Base-by-base conservation (phyloP, 1,284 basidiomycete species). In the Cryptococcus sp. region DNA sequence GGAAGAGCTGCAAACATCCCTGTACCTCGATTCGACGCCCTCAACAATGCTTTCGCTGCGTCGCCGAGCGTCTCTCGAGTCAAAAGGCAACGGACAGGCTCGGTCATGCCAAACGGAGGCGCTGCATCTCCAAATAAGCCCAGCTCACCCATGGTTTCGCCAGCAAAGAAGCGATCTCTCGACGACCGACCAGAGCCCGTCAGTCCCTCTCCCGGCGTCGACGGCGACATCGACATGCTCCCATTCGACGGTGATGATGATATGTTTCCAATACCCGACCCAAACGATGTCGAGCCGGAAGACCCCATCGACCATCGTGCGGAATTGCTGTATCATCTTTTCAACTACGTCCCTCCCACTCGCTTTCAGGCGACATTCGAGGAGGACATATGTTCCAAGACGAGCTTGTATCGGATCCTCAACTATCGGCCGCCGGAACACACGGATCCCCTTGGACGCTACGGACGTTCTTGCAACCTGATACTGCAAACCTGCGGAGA, bases 31-130 rank as follows among this genome's bases (percentile, higher is more conserved):
- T 69, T 69, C 43, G 57, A 56, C 1, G 45, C 50, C 10, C 51
- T 71, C 23, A 55, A 54, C 35, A 68, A 69, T 45, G 68, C 65
- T 1, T 70, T 70, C 45, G 48, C 46, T 43, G 48, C 47, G 6
- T 50, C 56, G 2, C 59, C 67, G 1, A 55, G 42, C 1, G 47
- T 60, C 2, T 33, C 52, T 9, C 38, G 62, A 21, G 42, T 45
- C 11, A 69, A 66, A 45, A 54, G 62, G 9, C 58, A 58, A 43
- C 56, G 54, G 11, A 57, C 60, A 0, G 59, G 60, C 24, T 53
- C 53, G 22, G 45, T 42, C 10, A 64, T 58, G 28, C 63, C 66
- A 0, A 40, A 35, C 5, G 34, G 5, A 5, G 25, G 28, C 16
- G 31, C 43, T 21, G 54, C 55, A 1, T 52, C 57, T n/a, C 38